Percentiles rank a stretch among this genome's conserved stretches.
These are phyloP conservation scores for Prunus armeniaca DNA, from an alignment of 306 rosid species.

Conservation along the genomic window DNA sequence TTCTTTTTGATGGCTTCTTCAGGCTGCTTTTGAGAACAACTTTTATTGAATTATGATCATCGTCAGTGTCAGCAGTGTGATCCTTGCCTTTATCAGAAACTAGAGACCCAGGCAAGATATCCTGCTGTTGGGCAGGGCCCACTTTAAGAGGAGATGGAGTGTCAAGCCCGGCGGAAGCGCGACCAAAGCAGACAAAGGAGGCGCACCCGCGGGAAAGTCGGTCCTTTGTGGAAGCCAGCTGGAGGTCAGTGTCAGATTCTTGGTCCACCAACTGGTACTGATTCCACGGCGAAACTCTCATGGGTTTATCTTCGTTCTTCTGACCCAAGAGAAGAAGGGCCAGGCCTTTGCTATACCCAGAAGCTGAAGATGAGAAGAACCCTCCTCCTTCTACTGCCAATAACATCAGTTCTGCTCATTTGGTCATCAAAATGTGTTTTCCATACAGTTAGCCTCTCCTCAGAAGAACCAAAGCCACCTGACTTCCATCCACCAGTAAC, in stretches of 20 bases:
- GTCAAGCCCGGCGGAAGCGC: constrained; percentile 83
- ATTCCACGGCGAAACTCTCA: constrained; percentile 97
- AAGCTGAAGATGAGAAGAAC: constrained; percentile 97
- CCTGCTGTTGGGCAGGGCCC: constrained; percentile 81
- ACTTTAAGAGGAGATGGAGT: constrained; percentile 80
- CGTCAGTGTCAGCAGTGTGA: constrained; percentile 37
- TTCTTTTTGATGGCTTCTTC: constrained; percentile 48
- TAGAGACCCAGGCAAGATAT: constrained; percentile 48
- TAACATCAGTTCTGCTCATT: constrained; percentile 96
- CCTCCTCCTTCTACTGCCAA: constrained; percentile 98
- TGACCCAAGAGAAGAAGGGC: constrained; percentile 93
- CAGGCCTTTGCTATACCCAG: constrained; percentile 96
- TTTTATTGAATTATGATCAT: constrained; percentile 39
- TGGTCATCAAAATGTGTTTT: constrained; percentile 52
- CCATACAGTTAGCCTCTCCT: constrained; percentile 35
- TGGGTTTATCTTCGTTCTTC: constrained; percentile 89
- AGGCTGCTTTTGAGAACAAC: constrained; percentile 76
- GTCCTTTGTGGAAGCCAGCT: constrained; percentile 94
- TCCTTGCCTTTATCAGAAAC: constrained; percentile 57
- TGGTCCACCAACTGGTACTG: constrained; percentile 96
- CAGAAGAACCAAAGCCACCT: constrained; percentile 47
- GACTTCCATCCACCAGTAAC: constrained; percentile 28
- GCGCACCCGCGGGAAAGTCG: constrained; percentile 79
- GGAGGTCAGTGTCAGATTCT: constrained; percentile 88
- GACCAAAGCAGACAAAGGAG: constrained; percentile 93